Percentiles rank a stretch among this genome's conserved stretches.
These are phyloP conservation scores for Rickenella mellea DNA, from an alignment of 768 basidiomycete genomes.

Conservation along the genomic window DNA sequence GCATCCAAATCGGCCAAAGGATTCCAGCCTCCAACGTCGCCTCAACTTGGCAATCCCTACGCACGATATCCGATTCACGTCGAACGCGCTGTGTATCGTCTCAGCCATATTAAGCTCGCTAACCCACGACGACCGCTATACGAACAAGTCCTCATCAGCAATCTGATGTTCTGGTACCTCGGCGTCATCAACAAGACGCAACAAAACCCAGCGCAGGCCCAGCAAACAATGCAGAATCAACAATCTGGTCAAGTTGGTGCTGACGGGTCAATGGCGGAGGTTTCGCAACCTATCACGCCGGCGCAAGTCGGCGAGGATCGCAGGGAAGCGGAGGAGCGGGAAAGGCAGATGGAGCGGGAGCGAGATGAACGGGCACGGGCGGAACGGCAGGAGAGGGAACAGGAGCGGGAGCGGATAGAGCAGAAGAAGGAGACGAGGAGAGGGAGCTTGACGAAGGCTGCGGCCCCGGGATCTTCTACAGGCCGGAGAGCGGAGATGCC, in stretches of 20 bases:
- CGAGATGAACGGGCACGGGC: constrained; percentile 13
- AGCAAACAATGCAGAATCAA: constrained; percentile 4
- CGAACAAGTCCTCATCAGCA: constrained; percentile 91
- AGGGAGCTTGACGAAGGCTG: constrained; percentile 59
- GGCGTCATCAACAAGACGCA: constrained; percentile 94
- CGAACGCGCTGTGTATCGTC: constrained; percentile 92
- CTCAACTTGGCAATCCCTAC: constrained; percentile 37
- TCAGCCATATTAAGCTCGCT: constrained; percentile 97
- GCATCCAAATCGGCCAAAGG: constrained; percentile 72
- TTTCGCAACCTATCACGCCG: constrained; percentile 13
- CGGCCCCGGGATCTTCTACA: constrained; percentile 33
- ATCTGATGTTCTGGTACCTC: constrained; percentile 99
- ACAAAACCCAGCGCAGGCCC: constrained; percentile 19
- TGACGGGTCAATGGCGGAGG: constrained; percentile 1
- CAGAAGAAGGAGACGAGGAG: constrained; percentile 32
- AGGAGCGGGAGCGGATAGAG: constrained; percentile 20
- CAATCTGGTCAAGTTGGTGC: constrained; percentile 8
- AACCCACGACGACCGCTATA: constrained; percentile 94
- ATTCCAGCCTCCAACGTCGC: constrained; percentile 51
- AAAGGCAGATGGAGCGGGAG: constrained; percentile 42
- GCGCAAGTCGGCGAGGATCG: constrained; percentile 24
- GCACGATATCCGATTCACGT: constrained; percentile 97
- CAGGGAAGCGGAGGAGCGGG: constrained; percentile 30
- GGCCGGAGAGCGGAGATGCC: constrained; percentile 77
- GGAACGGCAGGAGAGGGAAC: constrained; percentile 24